Evolutionary conservation across 2,329 filamentous ascomycete species (phyloP).

Genomic region (Fusarium sp.): DNA sequence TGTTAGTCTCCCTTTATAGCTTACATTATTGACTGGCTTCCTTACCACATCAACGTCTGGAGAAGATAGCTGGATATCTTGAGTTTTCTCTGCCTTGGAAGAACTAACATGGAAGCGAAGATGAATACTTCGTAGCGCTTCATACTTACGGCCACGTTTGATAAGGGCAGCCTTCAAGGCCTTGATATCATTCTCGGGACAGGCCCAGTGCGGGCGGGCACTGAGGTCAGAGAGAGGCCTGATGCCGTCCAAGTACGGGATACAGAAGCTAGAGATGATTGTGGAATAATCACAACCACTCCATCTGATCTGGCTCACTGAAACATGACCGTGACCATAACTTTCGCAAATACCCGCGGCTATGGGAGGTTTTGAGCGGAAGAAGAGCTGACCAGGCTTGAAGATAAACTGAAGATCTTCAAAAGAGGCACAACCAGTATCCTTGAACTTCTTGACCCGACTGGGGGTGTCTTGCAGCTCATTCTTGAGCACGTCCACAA

Average conservation of each 20-base stretch:
- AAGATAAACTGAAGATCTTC: not conserved
- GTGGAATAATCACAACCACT: not conserved
- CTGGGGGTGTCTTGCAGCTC: not conserved
- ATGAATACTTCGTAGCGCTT: not conserved
- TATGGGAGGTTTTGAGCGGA: not conserved
- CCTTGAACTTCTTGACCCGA: not conserved
- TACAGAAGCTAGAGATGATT: not conserved
- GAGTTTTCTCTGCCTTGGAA: not conserved
- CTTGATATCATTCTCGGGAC: not conserved
- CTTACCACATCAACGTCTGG: not conserved
- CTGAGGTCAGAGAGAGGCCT: not conserved
- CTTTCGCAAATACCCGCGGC: not conserved
- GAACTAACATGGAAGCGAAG: not conserved
- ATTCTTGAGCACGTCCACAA: not conserved
- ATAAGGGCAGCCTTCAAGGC: not conserved
- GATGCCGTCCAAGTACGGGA: not conserved
- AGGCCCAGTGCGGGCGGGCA: not conserved
- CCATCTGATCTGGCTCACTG: not conserved
- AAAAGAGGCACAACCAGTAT: not conserved
- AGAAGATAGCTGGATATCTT: not conserved
- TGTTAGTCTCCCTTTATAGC: not conserved
- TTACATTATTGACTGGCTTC: not conserved
- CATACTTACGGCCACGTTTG: not conserved
- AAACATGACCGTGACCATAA: not conserved
- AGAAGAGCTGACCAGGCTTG: slow-evolving; percentile 3